Percentiles rank a stretch among this genome's conserved stretches.
Evolutionary conservation across 2,329 filamentous ascomycete species (phyloP).

Genomic region (Delphinella strobiligena): DNA sequence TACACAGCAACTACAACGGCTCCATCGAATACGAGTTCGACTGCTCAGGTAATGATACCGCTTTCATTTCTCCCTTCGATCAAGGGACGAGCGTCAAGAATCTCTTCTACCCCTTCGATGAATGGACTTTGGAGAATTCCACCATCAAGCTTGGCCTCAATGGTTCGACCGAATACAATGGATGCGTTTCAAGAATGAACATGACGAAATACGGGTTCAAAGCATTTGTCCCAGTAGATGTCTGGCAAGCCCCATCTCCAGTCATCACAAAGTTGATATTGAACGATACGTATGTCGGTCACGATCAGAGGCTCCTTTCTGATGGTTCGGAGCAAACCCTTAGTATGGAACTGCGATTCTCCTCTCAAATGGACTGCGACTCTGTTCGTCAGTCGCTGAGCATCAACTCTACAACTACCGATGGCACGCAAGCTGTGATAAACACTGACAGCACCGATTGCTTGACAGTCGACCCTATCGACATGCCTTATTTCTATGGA

Average conservation of each 20-base stretch:
- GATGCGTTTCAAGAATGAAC: constrained; percentile 42
- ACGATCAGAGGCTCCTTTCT: constrained; percentile 46
- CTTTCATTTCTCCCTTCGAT: constrained; percentile 46
- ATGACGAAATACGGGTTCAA: constrained; percentile 47
- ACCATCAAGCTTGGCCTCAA: constrained; percentile 36
- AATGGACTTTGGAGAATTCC: constrained; percentile 38
- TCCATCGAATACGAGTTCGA: constrained; percentile 45
- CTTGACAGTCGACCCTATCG: constrained; percentile 23
- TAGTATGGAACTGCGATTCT: constrained; percentile 46
- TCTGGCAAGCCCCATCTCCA: constrained; percentile 40
- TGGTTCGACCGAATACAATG: constrained; percentile 36
- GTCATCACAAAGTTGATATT: constrained; percentile 49
- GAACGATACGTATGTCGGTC: constrained; percentile 27
- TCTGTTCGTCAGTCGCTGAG: constrained; percentile 38
- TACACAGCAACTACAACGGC: constrained; percentile 39
- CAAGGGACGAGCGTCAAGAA: constrained; percentile 46
- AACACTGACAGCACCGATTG: constrained; percentile 36
- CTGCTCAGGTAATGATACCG: constrained; percentile 35
- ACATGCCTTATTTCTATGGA: constrained; percentile 27
- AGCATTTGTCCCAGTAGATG: constrained; percentile 43
- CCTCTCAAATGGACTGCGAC: constrained; percentile 49
- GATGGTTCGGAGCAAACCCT: constrained; percentile 29
- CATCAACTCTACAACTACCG: constrained; percentile 42
- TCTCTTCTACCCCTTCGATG: constrained; percentile 50
- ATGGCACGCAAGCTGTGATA: constrained; percentile 31